These are phyloP conservation scores for Xerocomellus intermedius DNA, from an alignment of 768 basidiomycete genomes.

Conservation along the genomic window DNA sequence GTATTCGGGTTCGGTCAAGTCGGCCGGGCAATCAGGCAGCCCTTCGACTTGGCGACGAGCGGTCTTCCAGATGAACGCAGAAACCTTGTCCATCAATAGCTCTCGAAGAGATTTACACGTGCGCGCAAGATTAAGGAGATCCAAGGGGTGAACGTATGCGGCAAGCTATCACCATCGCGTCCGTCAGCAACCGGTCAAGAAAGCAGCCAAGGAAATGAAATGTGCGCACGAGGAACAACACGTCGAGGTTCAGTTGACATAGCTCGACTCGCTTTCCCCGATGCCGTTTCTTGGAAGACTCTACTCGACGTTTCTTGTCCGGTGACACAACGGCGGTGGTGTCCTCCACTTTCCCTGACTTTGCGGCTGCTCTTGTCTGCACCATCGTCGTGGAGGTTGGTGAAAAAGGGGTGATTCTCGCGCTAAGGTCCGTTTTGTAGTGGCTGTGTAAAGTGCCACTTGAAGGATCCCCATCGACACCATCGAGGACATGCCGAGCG, in stretches of 20 bases:
- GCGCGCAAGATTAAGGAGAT: slow-evolving; percentile 2
- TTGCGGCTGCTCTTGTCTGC: not conserved
- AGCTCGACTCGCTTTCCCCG: not conserved
- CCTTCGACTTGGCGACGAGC: slow-evolving; percentile 32
- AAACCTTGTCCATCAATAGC: slow-evolving; percentile 31
- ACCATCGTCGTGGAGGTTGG: not conserved
- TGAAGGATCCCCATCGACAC: too few relatives aligned
- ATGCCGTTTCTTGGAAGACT: not conserved
- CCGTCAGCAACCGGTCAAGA: not conserved
- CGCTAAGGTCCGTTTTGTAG: not conserved
- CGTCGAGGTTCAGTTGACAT: not conserved
- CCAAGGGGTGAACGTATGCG: not conserved
- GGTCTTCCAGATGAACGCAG: slow-evolving; percentile 28
- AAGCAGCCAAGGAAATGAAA: too few relatives aligned
- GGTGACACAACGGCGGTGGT: not conserved
- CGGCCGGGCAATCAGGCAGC: slow-evolving; percentile 30
- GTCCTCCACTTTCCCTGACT: not conserved
- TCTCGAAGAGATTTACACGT: slow-evolving; percentile 4
- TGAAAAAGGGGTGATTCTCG: not conserved
- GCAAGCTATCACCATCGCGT: not conserved
- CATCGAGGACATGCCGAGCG: slow-evolving; percentile 40
- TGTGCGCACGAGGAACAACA: not conserved
- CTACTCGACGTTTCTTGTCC: not conserved
- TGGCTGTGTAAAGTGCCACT: not conserved
- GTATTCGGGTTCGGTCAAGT: slow-evolving; percentile 40